Evolutionary conservation across 768 basidiomycete species (phyloP).

Genomic region (Omphalotus guepiniiformis): DNA sequence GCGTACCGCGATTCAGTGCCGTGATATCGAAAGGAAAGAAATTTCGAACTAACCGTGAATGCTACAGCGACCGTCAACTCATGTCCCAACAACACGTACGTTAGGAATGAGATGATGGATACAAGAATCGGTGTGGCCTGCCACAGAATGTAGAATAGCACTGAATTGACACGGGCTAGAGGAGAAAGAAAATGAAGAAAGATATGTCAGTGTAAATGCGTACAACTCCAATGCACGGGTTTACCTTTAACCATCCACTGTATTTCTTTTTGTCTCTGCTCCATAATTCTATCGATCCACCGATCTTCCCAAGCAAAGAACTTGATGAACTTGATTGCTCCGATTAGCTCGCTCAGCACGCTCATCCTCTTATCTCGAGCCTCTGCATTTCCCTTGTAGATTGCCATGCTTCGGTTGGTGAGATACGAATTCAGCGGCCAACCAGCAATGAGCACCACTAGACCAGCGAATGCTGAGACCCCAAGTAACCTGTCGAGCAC

Average conservation of each 20-base stretch:
- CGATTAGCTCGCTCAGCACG: constrained; percentile 73
- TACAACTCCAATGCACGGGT: neutral
- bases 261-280: constrained; percentile 67
- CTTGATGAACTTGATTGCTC: constrained; percentile 73
- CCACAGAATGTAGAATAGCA: constrained; percentile 74
- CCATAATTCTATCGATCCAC: constrained; percentile 65
- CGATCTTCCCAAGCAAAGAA: constrained; percentile 80
- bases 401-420: constrained; percentile 53
- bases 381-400: constrained; percentile 53
- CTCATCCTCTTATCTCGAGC: constrained; percentile 76
- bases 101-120: constrained; percentile 75
- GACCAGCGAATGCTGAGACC: constrained; percentile 70
- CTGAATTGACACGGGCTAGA: constrained; percentile 63
- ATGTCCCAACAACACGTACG: constrained; percentile 67
- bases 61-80: constrained; percentile 75
- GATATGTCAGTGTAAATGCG: neutral
- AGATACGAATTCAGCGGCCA: constrained; percentile 72
- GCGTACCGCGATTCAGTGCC: neutral
- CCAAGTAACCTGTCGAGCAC: constrained; percentile 48
- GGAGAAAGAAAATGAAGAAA: neutral
- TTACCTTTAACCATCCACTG: constrained; percentile 71
- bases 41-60: constrained; percentile 59
- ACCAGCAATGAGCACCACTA: constrained; percentile 58
- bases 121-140: constrained; percentile 72
- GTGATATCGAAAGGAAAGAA: neutral